Evolutionary conservation across 208 protist genomes (phyloP).

Genomic region (Tetramitus jugosus): DNA sequence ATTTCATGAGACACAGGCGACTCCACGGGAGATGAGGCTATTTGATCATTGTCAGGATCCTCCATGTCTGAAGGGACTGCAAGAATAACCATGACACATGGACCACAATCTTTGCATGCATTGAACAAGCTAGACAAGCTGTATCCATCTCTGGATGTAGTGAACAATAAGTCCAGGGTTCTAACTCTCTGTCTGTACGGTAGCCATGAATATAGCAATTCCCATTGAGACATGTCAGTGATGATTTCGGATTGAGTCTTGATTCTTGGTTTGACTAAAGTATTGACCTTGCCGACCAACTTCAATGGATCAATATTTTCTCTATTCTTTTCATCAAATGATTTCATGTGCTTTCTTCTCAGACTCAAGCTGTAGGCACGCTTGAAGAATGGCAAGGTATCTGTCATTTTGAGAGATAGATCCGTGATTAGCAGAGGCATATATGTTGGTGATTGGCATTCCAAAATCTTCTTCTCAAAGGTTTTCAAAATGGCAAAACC

Average conservation of each 20-base stretch:
- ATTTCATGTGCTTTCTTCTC: not conserved
- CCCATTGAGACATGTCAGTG: not conserved
- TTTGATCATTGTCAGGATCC: not conserved
- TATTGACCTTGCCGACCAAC: not conserved
- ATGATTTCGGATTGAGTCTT: not conserved
- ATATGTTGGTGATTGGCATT: not conserved
- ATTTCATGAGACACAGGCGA: no score
- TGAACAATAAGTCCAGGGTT: not conserved
- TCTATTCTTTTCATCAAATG: constrained; percentile 15
- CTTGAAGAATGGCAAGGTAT: constrained; percentile 1
- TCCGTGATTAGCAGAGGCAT: not conserved
- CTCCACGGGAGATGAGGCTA: not conserved
- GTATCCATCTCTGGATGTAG: constrained; percentile 18
- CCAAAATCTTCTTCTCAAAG: not conserved
- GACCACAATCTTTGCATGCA: not conserved
- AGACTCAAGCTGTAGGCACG: not conserved
- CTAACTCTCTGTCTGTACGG: not conserved
- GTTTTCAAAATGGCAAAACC: constrained; percentile 14
- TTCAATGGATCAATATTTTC: not conserved
- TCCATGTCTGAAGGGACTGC: not conserved
- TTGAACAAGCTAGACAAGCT: not conserved
- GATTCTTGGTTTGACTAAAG: not conserved
- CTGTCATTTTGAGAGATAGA: not conserved
- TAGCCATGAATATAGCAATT: not conserved
- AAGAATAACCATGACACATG: not conserved